phyloP scores from a whole-genome alignment of 2,329 filamentous ascomycete genomes.

The Pseudopyricularia cyperi region DNA sequence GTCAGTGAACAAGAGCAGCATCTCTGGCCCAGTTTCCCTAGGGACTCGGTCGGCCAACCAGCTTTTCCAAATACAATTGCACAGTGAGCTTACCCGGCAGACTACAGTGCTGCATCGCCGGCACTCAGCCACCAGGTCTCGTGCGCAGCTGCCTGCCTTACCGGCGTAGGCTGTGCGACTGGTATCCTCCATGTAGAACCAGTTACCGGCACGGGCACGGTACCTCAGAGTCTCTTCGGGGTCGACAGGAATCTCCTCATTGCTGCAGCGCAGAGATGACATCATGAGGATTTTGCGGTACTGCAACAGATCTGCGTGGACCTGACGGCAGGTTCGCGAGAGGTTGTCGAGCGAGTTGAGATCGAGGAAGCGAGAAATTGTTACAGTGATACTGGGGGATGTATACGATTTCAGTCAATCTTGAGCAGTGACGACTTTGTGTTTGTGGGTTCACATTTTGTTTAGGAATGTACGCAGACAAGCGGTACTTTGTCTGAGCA shows the following conservation, averaged over 20 bases:
- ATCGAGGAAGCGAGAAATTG: conserved; percentile 67
- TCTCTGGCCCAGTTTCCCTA: neutral
- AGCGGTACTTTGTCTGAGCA: neutral
- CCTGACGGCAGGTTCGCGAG: conserved; percentile 67
- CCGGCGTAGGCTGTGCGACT: conserved; percentile 35
- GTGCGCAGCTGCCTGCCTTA: conserved; percentile 67
- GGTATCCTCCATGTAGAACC: conserved; percentile 45
- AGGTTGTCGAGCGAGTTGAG: conserved; percentile 78
- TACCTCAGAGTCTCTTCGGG: conserved; percentile 43
- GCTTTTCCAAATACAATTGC: neutral
- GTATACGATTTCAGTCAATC: neutral
- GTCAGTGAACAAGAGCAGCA: neutral
- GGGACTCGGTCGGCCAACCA: neutral
- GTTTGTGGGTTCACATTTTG: neutral
- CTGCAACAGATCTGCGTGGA: conserved; percentile 65
- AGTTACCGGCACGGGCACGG: conserved; percentile 42
- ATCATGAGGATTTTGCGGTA: conserved; percentile 61
- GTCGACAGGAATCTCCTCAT: conserved; percentile 48
- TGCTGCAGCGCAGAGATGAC: conserved; percentile 67
- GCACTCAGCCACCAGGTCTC: conserved; percentile 78
- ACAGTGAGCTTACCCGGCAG: conserved; percentile 54
- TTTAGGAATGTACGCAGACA: neutral
- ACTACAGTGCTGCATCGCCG: conserved; percentile 64
- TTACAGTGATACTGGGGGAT: conserved; percentile 53
- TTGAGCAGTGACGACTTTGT: neutral